Percentiles rank a stretch among this genome's conserved stretches.
Conservation (phyloP, 2,329 filamentous ascomycete genomes). For the Colletotrichum brevisporum region DNA sequence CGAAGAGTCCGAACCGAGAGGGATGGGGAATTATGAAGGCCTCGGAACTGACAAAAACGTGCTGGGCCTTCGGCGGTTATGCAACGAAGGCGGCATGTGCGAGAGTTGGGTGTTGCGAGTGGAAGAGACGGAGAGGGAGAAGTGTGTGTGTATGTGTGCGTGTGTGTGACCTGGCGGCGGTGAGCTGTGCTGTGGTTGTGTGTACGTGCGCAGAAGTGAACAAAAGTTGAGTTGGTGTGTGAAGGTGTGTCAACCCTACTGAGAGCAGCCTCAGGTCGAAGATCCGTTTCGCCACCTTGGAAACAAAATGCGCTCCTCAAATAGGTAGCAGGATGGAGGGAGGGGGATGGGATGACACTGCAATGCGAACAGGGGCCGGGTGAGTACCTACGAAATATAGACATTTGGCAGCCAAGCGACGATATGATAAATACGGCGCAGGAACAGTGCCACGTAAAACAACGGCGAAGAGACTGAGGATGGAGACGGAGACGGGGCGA, state of each 20-base stretch:
- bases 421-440: neutral
- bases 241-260: conserved; percentile 18
- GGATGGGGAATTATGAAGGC: conserved; percentile 7
- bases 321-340: conserved; percentile 24
- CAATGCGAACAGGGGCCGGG: conserved; percentile 23
- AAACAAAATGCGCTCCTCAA: conserved; percentile 31
- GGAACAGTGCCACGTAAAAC: neutral
- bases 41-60: conserved; percentile 9
- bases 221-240: conserved; percentile 3
- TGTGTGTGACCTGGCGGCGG: neutral
- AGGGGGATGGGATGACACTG: conserved; percentile 30
- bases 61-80: conserved; percentile 5
- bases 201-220: neutral
- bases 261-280: conserved; percentile 13
- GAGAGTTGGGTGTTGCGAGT: conserved; percentile 6
- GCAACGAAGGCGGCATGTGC: conserved; percentile 1
- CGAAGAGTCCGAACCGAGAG: conserved; percentile 16
- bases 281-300: conserved; percentile 33
- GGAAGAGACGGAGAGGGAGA: conserved; percentile 11
- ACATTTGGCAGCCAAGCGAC: neutral
- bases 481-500: neutral
- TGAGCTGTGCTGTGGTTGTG: neutral
- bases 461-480: neutral
- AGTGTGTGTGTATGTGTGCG: neutral
- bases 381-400: neutral